Evolutionary conservation across 2,329 filamentous ascomycete species (phyloP).

Genomic region (Leptographium galeiforme): DNA sequence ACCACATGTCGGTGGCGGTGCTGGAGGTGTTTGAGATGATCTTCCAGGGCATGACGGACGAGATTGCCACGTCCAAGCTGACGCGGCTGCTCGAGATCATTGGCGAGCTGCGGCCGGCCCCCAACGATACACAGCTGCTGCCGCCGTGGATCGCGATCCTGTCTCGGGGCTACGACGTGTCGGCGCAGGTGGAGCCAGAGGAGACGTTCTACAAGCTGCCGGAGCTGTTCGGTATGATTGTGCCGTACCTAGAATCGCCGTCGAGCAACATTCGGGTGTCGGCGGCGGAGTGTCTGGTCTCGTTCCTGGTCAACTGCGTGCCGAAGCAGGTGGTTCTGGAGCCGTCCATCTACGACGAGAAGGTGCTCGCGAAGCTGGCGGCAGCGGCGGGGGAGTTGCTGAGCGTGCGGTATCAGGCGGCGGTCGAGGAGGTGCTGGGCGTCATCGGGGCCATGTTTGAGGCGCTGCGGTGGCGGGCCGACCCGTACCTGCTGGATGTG

Average conservation of each 20-base stretch:
- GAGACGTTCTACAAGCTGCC: constrained; percentile 88
- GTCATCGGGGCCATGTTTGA: constrained; percentile 82
- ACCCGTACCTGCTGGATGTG: constrained; percentile 63
- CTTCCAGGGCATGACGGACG: constrained; percentile 82
- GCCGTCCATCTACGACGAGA: constrained; percentile 86
- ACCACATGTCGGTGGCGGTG: constrained; percentile 89
- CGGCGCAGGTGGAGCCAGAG: constrained; percentile 73
- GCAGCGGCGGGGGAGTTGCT: constrained; percentile 61
- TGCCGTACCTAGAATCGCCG: constrained; percentile 69
- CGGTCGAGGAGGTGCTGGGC: constrained; percentile 90
- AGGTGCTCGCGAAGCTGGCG: constrained; percentile 69
- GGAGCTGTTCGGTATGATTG: constrained; percentile 67
- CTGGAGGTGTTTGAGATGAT: constrained; percentile 98
- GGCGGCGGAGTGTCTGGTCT: constrained; percentile 87
- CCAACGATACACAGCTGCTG: constrained; percentile 87
- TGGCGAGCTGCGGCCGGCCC: constrained; percentile 75
- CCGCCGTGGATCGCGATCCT: constrained; percentile 95
- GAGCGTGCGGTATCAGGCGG: constrained; percentile 81
- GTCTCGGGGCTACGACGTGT: constrained; percentile 87
- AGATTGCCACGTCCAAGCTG: constrained; percentile 78
- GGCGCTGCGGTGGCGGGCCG: constrained; percentile 68
- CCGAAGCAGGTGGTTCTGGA: constrained; percentile 73
- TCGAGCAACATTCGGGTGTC: constrained; percentile 91
- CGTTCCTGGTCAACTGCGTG: constrained; percentile 81
- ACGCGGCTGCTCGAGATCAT: constrained; percentile 84